Evolutionary conservation across 768 basidiomycete genomes (phyloP), one percentile per base, ranked within the genome.

Genomic region (Macrolepiota fuliginosa): DNA sequence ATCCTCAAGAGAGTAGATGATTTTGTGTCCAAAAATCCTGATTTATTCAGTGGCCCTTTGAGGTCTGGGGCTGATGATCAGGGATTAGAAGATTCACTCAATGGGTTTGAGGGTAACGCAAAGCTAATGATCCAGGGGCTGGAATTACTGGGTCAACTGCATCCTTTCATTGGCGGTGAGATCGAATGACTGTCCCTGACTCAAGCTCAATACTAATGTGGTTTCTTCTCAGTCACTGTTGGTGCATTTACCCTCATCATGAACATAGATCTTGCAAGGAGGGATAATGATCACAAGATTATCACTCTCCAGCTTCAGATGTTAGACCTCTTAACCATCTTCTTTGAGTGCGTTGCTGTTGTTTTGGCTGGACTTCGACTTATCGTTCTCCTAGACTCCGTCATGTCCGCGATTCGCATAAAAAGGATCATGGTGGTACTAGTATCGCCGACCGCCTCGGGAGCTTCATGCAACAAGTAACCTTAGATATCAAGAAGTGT

Each of bases 211-310:
- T 6, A 46, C 3, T 52, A 70, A 53, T 15, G 2, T 27, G 17
- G 2, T 15, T 9, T 15, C n/a, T 25, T 17, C 11, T 9, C 19
- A 61, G 83, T 81, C 45, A 80, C 76, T 27, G 79, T 83, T 19
- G 65, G 76, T 7, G 82, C 83, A 1, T 85, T 85, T 68, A 73
- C 78, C 47, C 72, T 81, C 0, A 80, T 81, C 2, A 73, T 81
- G 35, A 75, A 76, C 13, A 71, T 84, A 40, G 82, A 83, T 54
- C 58, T 79, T 52, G 77, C 77, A 3, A 72, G 82, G 29, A 70
- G 79, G n/a, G 81, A 82, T 22, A 85, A 85, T 55, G 79, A 84
- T 59, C 77, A 74, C 58, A 82, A 81, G 60, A 73, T 83, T 9
- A 61, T 77, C 0, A 69, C 74, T 4, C 68, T 85, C 5, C 78